These are phyloP conservation scores for Pyricularia sp. DNA, from an alignment of 2,329 filamentous ascomycete genomes.

Conservation along the genomic window DNA sequence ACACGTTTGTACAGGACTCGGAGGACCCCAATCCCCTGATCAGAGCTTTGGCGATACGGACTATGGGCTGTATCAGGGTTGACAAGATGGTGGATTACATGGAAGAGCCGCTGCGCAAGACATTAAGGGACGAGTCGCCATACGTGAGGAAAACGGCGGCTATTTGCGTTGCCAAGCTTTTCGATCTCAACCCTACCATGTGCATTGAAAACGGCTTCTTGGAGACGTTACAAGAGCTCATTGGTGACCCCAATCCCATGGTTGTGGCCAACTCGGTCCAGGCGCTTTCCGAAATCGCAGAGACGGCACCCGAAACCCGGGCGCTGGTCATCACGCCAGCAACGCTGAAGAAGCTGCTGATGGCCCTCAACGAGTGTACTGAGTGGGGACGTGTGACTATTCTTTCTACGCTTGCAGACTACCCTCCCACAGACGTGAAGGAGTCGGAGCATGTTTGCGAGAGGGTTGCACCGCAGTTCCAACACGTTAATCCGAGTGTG, in stretches of 20 bases:
- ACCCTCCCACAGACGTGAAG: conserved; percentile 78
- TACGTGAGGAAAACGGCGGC: conserved; percentile 98
- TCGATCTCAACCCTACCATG: conserved; percentile 85
- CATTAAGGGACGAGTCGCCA: conserved; percentile 89
- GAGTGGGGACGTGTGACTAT: conserved; percentile 98
- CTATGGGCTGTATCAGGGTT: conserved; percentile 96
- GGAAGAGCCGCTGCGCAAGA: conserved; percentile 96
- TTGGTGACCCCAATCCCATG: conserved; percentile 97
- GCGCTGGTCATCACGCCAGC: conserved; percentile 75
- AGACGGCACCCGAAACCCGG: conserved; percentile 82
- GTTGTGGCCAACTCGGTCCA: conserved; percentile 97
- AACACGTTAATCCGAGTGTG: conserved; percentile 95
- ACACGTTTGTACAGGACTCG: conserved; percentile 97
- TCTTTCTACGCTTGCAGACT: conserved; percentile 79
- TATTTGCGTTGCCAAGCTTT: conserved; percentile 95
- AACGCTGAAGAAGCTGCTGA: conserved; percentile 87
- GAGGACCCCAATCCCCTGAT: conserved; percentile 97
- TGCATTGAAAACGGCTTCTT: conserved; percentile 96
- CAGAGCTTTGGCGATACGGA: conserved; percentile 87
- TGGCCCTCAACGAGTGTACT: conserved; percentile 95
- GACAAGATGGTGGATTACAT: conserved; percentile 99
- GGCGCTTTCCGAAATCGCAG: conserved; percentile 81
- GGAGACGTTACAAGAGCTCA: conserved; percentile 87
- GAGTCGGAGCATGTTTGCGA: conserved; percentile 98
- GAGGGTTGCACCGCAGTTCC: conserved; percentile 90